Percentiles rank a stretch among this genome's conserved stretches.
phyloP scores from a whole-genome alignment of 2,329 filamentous ascomycete genomes.

The Phaeosphaeria sp. region DNA sequence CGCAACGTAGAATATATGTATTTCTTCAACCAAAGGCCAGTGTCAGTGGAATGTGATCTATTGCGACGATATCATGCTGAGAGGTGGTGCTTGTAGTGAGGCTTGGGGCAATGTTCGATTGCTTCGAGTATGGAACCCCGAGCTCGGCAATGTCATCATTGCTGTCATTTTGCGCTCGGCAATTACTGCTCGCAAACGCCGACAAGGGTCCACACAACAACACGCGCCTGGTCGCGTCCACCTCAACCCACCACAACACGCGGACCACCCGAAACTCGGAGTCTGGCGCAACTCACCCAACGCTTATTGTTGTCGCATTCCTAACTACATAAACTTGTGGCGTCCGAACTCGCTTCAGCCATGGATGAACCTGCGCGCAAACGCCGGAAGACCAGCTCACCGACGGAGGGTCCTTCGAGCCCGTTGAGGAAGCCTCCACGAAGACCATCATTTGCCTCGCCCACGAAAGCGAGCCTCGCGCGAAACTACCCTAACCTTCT shows the following conservation, averaged over 20 bases:
- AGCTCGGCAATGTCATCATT: conserved; percentile 39
- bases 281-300: background rate
- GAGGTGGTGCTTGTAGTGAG: background rate
- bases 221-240: conserved; percentile 38
- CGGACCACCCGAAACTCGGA: background rate
- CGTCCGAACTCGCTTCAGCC: background rate
- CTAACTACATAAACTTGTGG: background rate
- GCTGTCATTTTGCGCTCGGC: conserved; percentile 31
- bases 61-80: conserved; percentile 1
- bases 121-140: background rate
- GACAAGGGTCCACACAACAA: conserved; percentile 22
- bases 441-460: conserved; percentile 47
- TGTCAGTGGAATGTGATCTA: background rate
- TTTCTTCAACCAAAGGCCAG: conserved; percentile 20
- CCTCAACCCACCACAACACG: conserved; percentile 10
- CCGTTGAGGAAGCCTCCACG: conserved; percentile 41
- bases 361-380: conserved; percentile 46
- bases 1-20: conserved; percentile 17
- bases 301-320: background rate
- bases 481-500: conserved; percentile 47
- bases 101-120: background rate
- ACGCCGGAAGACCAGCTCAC: conserved; percentile 42
- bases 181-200: conserved; percentile 28
- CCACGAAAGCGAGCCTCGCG: conserved; percentile 49
- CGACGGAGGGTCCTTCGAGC: conserved; percentile 26